phyloP scores from a whole-genome alignment of 2,329 filamentous ascomycete genomes.

The Juglanconis juglandina region DNA sequence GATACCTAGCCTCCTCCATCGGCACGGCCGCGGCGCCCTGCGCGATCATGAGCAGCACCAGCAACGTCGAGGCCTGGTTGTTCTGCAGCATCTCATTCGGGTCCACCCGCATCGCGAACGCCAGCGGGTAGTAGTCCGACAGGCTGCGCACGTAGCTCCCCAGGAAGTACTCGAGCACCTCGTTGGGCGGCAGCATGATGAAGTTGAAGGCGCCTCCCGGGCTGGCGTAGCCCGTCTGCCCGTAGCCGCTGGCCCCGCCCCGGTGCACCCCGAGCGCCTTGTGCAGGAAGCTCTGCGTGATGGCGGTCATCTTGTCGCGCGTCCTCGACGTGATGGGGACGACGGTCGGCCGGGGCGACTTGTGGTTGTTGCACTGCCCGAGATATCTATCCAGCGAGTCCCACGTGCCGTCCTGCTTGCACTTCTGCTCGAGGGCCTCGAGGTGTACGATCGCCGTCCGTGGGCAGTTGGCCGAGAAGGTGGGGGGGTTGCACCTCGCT shows the following conservation, averaged over 20 bases:
- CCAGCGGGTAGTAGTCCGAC: conserved; percentile 63
- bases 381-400: conserved; percentile 40
- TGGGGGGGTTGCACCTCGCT: conserved; percentile 46
- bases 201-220: conserved; percentile 55
- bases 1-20: conserved; percentile 60
- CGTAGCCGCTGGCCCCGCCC: conserved; percentile 40
- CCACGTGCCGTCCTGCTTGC: conserved; percentile 47
- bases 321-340: conserved; percentile 47
- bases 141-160: conserved; percentile 64
- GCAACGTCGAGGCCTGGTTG: conserved; percentile 61
- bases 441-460: conserved; percentile 50
- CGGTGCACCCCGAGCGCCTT: conserved; percentile 68
- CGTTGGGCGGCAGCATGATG: conserved; percentile 61
- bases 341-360: conserved; percentile 36
- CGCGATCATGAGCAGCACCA: conserved; percentile 70
- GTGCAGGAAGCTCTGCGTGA: conserved; percentile 67
- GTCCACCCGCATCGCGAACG: conserved; percentile 58
- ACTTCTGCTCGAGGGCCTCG: conserved; percentile 48
- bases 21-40: conserved; percentile 66
- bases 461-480: conserved; percentile 43
- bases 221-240: conserved; percentile 40
- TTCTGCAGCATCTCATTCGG: conserved; percentile 66
- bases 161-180: conserved; percentile 65
- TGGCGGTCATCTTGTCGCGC: conserved; percentile 67
- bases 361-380: conserved; percentile 34